Base-by-base conservation (phyloP, 2,329 filamentous ascomycete species). In the Fusarium brevicatenulatum region DNA sequence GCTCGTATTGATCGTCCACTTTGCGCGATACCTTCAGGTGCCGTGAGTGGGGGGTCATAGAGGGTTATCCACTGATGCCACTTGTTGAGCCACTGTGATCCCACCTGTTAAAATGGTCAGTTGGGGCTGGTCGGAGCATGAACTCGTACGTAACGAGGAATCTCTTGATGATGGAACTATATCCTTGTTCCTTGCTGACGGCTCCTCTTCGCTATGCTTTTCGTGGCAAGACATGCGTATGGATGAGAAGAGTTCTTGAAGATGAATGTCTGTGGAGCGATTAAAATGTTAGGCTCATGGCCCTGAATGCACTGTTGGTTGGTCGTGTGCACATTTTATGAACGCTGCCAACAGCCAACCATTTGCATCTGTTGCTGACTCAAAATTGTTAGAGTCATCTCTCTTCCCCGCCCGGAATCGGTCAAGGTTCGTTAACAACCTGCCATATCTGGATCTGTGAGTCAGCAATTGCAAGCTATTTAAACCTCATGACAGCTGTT, bases 1-100 rank as follows among this genome's bases (percentile, higher is more conserved):
- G n/a, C 13, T 65, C 36, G 37, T 50, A 58, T 59, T 5, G 23
- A 44, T 18, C 36, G 28, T 32, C 57, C 57, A 55, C 47, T 60
- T n/a, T 36, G 47, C 18, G n/a, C 36, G 47, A 54, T 39, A 53
- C 34, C 25, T 16, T 25, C n/a, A 42, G 28, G 32, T 32, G 28
- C 36, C 21, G n/a, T 28, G 18, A 15, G 37, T 54, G 57, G 57
- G 37, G 57, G 40, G n/a, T 49, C 10, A 4, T 9, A 34, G 36
- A 36, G 21, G n/a, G 42, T 28, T 25, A 23, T 44, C 18, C 50
- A 54, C 50, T 53, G 7, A 28, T 12, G 19, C 34, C 23, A 53
- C 19, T 30, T 19, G 19, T 18, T 39, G 7, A 39, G 50, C 50
- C 50, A 39, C 47, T 23, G 18, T 36, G 5, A 36, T 52, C 49